Conservation (phyloP, 2,329 filamentous ascomycete genomes). For the Pseudomassariella vexata region DNA sequence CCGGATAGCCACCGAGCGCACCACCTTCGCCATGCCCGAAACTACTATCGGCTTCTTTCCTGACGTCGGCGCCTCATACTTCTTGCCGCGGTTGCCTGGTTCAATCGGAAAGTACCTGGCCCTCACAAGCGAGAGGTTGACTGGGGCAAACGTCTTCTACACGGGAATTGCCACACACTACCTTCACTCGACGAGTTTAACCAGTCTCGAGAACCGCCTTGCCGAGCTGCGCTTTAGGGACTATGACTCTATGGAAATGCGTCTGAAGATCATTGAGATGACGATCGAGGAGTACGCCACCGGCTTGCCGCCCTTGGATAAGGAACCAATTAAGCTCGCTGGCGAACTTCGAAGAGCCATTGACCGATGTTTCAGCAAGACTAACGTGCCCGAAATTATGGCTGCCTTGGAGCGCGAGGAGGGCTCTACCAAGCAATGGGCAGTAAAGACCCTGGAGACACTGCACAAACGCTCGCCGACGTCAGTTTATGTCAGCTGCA, state of each 20-base stretch:
- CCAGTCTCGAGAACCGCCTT: conserved; percentile 75
- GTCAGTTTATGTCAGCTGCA: conserved; percentile 75
- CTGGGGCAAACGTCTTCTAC: conserved; percentile 82
- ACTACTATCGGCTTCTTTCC: conserved; percentile 98
- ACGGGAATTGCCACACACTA: conserved; percentile 93
- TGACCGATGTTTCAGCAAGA: conserved; percentile 72
- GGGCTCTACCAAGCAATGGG: conserved; percentile 64
- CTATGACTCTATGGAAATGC: conserved; percentile 54
- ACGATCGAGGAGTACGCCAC: conserved; percentile 91
- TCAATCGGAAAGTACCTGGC: conserved; percentile 86
- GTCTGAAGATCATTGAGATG: conserved; percentile 69
- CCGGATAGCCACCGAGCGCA: conserved; percentile 92
- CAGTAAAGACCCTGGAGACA: conserved; percentile 67
- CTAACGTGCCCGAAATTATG: conserved; percentile 66
- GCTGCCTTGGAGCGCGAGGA: conserved; percentile 54
- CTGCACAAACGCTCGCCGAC: conserved; percentile 78
- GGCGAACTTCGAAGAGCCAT: conserved; percentile 73
- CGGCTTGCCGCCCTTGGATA: conserved; percentile 62
- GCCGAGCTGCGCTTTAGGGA: conserved; percentile 88
- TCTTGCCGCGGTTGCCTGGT: conserved; percentile 85
- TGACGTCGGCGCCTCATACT: conserved; percentile 94
- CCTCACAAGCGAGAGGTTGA: conserved; percentile 78
- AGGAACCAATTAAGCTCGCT: conserved; percentile 60
- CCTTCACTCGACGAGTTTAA: conserved; percentile 81
- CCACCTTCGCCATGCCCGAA: conserved; percentile 96